Evolutionary conservation across 1,139 yeast genomes (phyloP), one percentile per base, ranked within the genome.

Genomic region (Scheffersomyces illinoinensis): DNA sequence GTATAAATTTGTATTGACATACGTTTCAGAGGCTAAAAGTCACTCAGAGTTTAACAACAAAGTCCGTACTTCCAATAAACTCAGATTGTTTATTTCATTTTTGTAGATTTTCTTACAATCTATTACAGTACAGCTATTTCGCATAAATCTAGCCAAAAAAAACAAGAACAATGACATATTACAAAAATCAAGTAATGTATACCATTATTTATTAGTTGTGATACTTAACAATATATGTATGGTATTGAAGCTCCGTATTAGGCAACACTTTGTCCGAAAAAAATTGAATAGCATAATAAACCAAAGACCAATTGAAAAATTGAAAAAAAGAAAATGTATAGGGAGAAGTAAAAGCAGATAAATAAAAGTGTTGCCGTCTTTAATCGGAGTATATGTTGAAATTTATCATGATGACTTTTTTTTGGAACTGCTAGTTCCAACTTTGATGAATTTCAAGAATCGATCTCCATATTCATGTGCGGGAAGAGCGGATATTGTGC

Each of bases 401-500:
- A 33, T 33, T 33, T 14, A 2, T 33, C 4, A 33, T 33, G 43
- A 33, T 46, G 24, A 46, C 47, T 8, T 24, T 53, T 43, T n/a
- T 46, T 59, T 61, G 20, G 58, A 51, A 12, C 20, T 53, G 17
- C 52, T 57, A 17, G 79, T 73, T 8, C 84, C 81, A 23, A 69
- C 73, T 59, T 78, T 80, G 64, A 96, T 87, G 70, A 96, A 96
- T 20, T 79, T 78, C 61, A 89, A 77, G 72, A 96, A 93, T 66
- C 99, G 80, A 61, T 89, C 88, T 19, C 98, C 98, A 70, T 96
- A 96, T 66, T 93, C 98, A 18, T 69, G 70, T 0, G 98, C 93
- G 0, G 99, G 99, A 10, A 96, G 82, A 0, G 99, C 97, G 63
- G 97, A 91, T 5, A 95, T 89, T 2, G 89, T 83, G 53, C 82